Evolutionary conservation across 495 filamentous ascomycete species (phyloP).

Genomic region (Xylaria curta): DNA sequence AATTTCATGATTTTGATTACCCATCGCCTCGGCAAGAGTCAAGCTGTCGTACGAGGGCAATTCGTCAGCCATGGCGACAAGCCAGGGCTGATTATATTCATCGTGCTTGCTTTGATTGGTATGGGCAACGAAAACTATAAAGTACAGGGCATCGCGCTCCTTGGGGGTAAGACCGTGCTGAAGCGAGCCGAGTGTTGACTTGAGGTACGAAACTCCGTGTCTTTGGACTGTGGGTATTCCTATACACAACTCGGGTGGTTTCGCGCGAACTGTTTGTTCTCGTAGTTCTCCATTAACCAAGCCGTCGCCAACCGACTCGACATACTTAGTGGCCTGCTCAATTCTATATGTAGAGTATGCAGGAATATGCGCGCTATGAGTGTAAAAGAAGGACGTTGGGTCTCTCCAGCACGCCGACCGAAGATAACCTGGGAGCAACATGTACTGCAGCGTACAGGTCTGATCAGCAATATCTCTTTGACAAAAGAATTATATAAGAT

Average conservation of each 20-base stretch:
- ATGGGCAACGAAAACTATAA: constrained; percentile 61
- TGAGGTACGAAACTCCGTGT: constrained; percentile 40
- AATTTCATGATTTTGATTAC: constrained; percentile 38
- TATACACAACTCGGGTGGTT: constrained; percentile 2
- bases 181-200: constrained; percentile 53
- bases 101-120: constrained; percentile 55
- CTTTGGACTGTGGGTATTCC: background rate
- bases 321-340: too few relatives aligned
- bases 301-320: too few relatives aligned
- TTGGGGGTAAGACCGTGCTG: constrained; percentile 53
- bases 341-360: too few relatives aligned
- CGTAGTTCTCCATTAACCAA: too few relatives aligned
- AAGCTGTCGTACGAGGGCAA: constrained; percentile 49
- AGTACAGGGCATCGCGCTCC: constrained; percentile 53
- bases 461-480: too few relatives aligned
- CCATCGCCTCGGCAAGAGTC: constrained; percentile 40
- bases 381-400: too few relatives aligned
- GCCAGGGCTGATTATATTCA: constrained; percentile 56
- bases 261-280: too few relatives aligned
- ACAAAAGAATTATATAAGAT: too few relatives aligned
- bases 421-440: too few relatives aligned
- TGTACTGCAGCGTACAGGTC: too few relatives aligned
- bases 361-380: too few relatives aligned
- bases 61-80: constrained; percentile 50
- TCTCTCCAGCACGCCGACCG: too few relatives aligned